phyloP scores from a whole-genome alignment of 768 basidiomycete genomes.

The Tephrocybe sp. region DNA sequence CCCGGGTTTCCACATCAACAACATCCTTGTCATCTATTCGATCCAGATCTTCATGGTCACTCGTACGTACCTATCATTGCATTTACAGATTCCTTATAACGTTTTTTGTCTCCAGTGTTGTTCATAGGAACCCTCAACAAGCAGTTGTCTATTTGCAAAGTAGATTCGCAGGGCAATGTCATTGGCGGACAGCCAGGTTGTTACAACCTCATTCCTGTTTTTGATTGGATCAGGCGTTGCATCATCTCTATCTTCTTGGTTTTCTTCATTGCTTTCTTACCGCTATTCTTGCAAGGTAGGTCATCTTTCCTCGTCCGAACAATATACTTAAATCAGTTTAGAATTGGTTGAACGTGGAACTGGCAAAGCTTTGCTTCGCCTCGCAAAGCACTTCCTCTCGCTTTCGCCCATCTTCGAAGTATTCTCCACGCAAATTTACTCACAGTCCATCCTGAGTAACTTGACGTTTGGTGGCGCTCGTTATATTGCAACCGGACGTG shows the following conservation, averaged over 20 bases:
- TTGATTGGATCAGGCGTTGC: slow-evolving; percentile 96
- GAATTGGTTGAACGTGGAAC: slow-evolving; percentile 97
- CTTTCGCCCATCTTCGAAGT: slow-evolving; percentile 98
- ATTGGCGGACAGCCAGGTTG: slow-evolving; percentile 87
- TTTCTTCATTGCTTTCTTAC: slow-evolving; percentile 96
- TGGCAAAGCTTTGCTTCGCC: slow-evolving; percentile 88
- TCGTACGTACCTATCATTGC: slow-evolving; percentile 45
- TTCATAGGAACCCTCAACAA: slow-evolving; percentile 97
- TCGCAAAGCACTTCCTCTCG: slow-evolving; percentile 95
- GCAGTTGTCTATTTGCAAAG: slow-evolving; percentile 82
- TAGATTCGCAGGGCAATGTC: slow-evolving; percentile 77
- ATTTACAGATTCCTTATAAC: not conserved
- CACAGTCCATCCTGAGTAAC: slow-evolving; percentile 95
- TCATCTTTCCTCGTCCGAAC: slow-evolving; percentile 5
- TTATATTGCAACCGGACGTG: slow-evolving; percentile 98
- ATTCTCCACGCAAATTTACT: slow-evolving; percentile 98
- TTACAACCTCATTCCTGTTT: slow-evolving; percentile 95
- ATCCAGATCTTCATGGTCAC: slow-evolving; percentile 98
- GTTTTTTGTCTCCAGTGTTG: slow-evolving; percentile 31
- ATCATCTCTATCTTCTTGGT: slow-evolving; percentile 98
- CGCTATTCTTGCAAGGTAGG: slow-evolving; percentile 91
- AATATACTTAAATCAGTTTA: slow-evolving; percentile 26
- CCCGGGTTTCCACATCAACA: slow-evolving; percentile 99
- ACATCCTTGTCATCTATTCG: slow-evolving; percentile 97
- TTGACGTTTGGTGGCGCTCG: slow-evolving; percentile 97